Evolutionary conservation across 2,329 filamentous ascomycete genomes (phyloP).

Genomic region (Pyrenophora teres): DNA sequence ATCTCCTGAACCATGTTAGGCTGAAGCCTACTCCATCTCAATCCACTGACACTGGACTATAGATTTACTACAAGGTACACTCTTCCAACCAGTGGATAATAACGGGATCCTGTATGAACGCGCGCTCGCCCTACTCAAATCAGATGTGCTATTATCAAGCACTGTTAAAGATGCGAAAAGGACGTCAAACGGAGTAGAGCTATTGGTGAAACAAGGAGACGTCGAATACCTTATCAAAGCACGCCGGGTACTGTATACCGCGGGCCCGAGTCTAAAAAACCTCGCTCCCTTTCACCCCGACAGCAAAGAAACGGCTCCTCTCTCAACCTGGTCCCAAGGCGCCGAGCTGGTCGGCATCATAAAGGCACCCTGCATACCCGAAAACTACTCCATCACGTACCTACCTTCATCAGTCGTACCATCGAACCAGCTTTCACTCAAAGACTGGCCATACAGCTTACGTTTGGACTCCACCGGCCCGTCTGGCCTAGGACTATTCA

Average conservation of each 20-base stretch:
- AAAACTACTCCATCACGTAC: constrained; percentile 22
- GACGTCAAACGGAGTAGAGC: background rate
- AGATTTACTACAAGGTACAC: constrained; percentile 8
- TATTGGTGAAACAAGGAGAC: constrained; percentile 11
- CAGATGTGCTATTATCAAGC: constrained; percentile 17
- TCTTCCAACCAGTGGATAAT: constrained; percentile 20
- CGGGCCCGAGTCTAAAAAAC: constrained; percentile 16
- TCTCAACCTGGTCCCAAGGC: constrained; percentile 11
- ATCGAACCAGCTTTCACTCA: constrained; percentile 19
- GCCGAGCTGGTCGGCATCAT: constrained; percentile 21
- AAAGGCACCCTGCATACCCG: constrained; percentile 25
- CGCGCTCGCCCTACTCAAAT: constrained; percentile 21
- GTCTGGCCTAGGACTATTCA: constrained; percentile 15
- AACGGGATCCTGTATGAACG: constrained; percentile 32
- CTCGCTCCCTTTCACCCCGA: constrained; percentile 18
- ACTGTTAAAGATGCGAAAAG: constrained; percentile 12
- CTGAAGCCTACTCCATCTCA: background rate
- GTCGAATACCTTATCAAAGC: constrained; percentile 21
- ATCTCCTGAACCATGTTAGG: too few species aligned
- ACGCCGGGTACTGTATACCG: constrained; percentile 24
- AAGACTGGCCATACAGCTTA: constrained; percentile 23
- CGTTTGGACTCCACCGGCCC: constrained; percentile 28
- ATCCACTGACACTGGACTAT: background rate
- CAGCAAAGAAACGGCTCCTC: constrained; percentile 17
- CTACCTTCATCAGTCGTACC: constrained; percentile 12